Base-by-base conservation (phyloP, 108 stramenopile genomes). In the Cyclostephanos tholiformis region DNA sequence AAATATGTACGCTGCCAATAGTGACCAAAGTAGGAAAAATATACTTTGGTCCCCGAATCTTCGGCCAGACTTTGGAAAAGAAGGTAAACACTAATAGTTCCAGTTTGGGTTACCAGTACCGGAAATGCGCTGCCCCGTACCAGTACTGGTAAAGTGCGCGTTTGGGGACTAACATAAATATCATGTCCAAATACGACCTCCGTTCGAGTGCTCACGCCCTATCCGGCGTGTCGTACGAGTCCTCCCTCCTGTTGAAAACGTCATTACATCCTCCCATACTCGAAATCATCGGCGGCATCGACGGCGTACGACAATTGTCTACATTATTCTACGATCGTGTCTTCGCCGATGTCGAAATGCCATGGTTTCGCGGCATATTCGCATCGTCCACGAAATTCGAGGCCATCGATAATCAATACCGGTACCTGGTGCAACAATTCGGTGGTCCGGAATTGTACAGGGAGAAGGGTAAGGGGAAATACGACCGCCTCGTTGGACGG, bases 361-460 rank as follows among this genome's bases (percentile, higher is more conserved):
- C 39, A 10, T 91, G 93, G 90, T 94, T 94, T 74, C 76, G 86
- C 13, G 88, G 83, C 39, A 94, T 94, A 27, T 93, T 93, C 70
- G 77, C 90, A 0, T 86, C 86, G 30, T 86, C 85, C 61, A 89
- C 88, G 50, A 88, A 91, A 63, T 43, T 43, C 14, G 88, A 91
- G 29, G 92, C 92, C 4, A 88, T 93, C 46, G 90, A 93, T 12
- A 93, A 93, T 67, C 92, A 91, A 63, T 89, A 82, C 74, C 84
- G 84, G 63, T 93, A 87, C 57, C 82, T 93, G 51, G 90, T 89
- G 12, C 87, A 93, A 68, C 87, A 86, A 0, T 91, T 93, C 76
- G 90, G 92, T 17, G 92, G 92, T 14, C 86, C 87, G 19, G 87
- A 82, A 53, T 67, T 93, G 22, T 93, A 93, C 57, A 83, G 70